A percentile compares a stretch with the other conserved stretches of the same genome.
phyloP scores from a whole-genome alignment of 306 rosid genomes.

The Trifolium pratense region DNA sequence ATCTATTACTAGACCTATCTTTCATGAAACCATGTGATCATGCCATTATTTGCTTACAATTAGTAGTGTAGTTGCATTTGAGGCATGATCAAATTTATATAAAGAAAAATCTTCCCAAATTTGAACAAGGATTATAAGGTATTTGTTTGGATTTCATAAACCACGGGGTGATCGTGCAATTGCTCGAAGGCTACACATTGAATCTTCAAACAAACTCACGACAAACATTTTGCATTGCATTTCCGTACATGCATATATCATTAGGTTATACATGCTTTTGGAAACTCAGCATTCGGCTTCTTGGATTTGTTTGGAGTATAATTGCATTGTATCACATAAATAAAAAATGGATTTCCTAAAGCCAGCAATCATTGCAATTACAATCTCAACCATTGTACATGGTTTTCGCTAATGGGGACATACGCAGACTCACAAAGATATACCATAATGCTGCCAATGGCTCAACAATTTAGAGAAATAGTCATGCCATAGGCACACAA shows the following conservation, averaged over 20 bases:
- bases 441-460: not conserved
- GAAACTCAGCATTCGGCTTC: not conserved
- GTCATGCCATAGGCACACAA: not conserved
- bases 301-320: not conserved
- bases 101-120: not conserved
- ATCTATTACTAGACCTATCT: not conserved
- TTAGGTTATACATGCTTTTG: not conserved
- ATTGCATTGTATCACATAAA: not conserved
- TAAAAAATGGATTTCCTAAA: not conserved
- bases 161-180: not conserved
- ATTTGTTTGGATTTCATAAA: not conserved
- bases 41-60: not conserved
- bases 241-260: not conserved
- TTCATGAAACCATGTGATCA: slow-evolving; percentile 5
- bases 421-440: not conserved
- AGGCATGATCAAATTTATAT: not conserved
- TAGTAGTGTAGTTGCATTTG: not conserved
- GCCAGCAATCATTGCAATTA: not conserved
- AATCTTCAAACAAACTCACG: no score
- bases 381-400: not conserved
- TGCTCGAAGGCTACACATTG: no score
- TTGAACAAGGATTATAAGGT: not conserved
- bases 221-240: not conserved
- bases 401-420: not conserved
- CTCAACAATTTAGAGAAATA: not conserved